These are phyloP conservation scores for Miscanthus sacchariflorus DNA, from an alignment of 202 grass and related monocot species.

Conservation along the genomic window DNA sequence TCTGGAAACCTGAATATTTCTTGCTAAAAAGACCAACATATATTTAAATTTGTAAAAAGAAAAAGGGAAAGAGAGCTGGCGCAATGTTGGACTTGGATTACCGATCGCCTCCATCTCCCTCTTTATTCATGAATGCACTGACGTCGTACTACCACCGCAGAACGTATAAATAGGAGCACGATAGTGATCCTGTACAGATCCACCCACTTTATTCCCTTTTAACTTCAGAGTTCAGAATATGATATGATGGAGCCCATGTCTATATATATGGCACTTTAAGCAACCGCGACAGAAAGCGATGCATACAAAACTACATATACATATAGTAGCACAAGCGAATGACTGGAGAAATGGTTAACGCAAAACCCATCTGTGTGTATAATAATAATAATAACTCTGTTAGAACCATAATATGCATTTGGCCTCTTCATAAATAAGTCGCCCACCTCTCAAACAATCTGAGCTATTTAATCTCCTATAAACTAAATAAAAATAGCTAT, in stretches of 20 bases:
- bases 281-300: too few relatives aligned
- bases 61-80: background rate
- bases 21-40: background rate
- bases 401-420: too few relatives aligned
- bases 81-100: background rate
- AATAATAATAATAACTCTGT: too few relatives aligned
- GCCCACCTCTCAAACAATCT: too few relatives aligned
- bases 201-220: conserved; percentile 10
- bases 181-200: conserved; percentile 14
- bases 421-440: too few relatives aligned
- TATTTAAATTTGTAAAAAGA: background rate
- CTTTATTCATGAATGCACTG: background rate
- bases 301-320: too few relatives aligned
- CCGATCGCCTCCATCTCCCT: background rate
- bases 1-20: background rate
- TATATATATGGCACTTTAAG: too few relatives aligned
- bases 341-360: too few relatives aligned
- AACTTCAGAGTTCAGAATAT: conserved; percentile 10
- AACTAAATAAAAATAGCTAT: too few relatives aligned
- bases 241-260: conserved; percentile 11
- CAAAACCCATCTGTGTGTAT: too few relatives aligned
- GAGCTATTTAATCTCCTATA: too few relatives aligned
- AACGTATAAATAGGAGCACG: conserved; percentile 4
- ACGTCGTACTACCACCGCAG: background rate
- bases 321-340: too few relatives aligned